Conservation (phyloP, 2,329 filamentous ascomycete species). For the Trichothecium roseum region DNA sequence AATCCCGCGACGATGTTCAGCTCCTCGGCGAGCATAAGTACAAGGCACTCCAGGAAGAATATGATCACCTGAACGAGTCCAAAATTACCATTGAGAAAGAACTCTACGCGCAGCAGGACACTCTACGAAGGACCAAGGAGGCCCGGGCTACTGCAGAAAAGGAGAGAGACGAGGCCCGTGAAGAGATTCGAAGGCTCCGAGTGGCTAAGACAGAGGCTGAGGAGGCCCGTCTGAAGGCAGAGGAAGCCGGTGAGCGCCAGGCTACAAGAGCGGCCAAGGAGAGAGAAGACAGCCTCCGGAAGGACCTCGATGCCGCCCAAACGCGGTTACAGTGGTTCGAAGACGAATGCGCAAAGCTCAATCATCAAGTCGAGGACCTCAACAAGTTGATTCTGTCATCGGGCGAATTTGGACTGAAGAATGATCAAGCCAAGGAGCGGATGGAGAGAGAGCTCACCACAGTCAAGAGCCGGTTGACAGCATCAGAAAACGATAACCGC, state of each 20-base stretch:
- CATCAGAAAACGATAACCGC: constrained; percentile 93
- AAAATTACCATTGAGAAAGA: constrained; percentile 98
- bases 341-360: constrained; percentile 64
- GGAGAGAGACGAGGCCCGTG: constrained; percentile 80
- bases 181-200: constrained; percentile 72
- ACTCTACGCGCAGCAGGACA: constrained; percentile 90
- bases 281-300: constrained; percentile 64
- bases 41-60: constrained; percentile 72
- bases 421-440: constrained; percentile 90
- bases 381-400: constrained; percentile 83
- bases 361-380: constrained; percentile 71
- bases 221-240: constrained; percentile 73
- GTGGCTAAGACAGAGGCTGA: constrained; percentile 78
- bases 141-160: constrained; percentile 70
- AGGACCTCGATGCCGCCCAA: constrained; percentile 71
- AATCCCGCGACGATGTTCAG: constrained; percentile 88
- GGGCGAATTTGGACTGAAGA: constrained; percentile 77
- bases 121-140: constrained; percentile 75
- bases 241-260: constrained; percentile 68
- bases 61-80: constrained; percentile 75
- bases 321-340: constrained; percentile 71
- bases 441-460: constrained; percentile 86
- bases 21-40: constrained; percentile 85
- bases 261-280: constrained; percentile 72
- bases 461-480: constrained; percentile 76